Conservation (phyloP, 2,329 filamentous ascomycete genomes). For the Pleomassaria siparia region DNA sequence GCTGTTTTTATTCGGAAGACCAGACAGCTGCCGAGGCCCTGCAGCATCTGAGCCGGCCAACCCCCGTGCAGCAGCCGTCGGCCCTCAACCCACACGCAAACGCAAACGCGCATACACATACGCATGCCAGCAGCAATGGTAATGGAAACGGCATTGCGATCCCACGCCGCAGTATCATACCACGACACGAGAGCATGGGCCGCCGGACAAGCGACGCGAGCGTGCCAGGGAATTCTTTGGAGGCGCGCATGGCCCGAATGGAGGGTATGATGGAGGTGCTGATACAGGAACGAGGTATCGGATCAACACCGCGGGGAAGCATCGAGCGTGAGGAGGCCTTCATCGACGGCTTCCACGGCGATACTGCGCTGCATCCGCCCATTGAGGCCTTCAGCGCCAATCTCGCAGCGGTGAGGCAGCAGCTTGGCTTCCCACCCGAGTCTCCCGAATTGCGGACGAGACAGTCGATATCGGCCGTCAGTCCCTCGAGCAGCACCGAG, state of each 20-base stretch:
- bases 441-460: conserved; percentile 8
- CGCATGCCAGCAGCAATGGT: conserved; percentile 1
- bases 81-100: background rate
- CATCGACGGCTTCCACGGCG: conserved; percentile 19
- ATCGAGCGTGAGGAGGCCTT: conserved; percentile 28
- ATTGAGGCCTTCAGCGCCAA: conserved; percentile 27
- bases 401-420: conserved; percentile 18
- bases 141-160: conserved; percentile 14
- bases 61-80: conserved; percentile 19
- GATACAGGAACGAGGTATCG: conserved; percentile 31
- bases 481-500: conserved; percentile 9
- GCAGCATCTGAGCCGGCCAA: conserved; percentile 40
- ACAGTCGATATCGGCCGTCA: conserved; percentile 7
- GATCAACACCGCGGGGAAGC: conserved; percentile 25
- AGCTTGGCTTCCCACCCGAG: conserved; percentile 14
- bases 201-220: conserved; percentile 32
- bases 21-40: conserved; percentile 41
- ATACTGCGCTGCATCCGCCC: conserved; percentile 21
- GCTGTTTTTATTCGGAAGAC: conserved; percentile 42
- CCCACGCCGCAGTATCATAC: conserved; percentile 20
- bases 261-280: conserved; percentile 40
- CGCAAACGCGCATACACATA: background rate
- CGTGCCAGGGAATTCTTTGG: conserved; percentile 29
- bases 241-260: conserved; percentile 37
- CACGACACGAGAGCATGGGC: conserved; percentile 22